These are phyloP conservation scores for Aspergillus brasiliensis DNA, from an alignment of 2,329 filamentous ascomycete species.

Conservation along the genomic window DNA sequence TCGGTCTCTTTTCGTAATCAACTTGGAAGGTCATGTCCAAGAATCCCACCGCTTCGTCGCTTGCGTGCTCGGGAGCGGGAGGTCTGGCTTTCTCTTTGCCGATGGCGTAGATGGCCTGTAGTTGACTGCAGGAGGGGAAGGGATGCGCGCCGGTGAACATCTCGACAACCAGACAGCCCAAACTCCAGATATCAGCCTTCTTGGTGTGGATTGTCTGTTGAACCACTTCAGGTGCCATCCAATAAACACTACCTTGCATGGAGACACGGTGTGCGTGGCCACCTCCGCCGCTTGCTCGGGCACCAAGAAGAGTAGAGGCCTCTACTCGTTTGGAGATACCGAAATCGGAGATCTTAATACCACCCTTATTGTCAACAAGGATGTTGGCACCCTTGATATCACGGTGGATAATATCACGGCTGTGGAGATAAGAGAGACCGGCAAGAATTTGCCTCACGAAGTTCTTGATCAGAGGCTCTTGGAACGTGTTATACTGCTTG, in stretches of 20 bases:
- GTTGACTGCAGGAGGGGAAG: slow-evolving; percentile 93
- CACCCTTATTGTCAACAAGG: slow-evolving; percentile 97
- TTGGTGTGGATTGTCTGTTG: slow-evolving; percentile 97
- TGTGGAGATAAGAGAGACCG: slow-evolving; percentile 90
- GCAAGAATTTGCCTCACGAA: slow-evolving; percentile 95
- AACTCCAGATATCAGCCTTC: slow-evolving; percentile 98
- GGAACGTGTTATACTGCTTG: slow-evolving; percentile 93
- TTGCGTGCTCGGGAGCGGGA: slow-evolving; percentile 83
- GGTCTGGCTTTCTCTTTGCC: slow-evolving; percentile 84
- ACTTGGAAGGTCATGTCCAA: slow-evolving; percentile 90
- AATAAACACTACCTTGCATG: slow-evolving; percentile 95
- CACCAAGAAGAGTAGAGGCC: slow-evolving; percentile 74
- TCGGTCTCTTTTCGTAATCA: slow-evolving; percentile 88
- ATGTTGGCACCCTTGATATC: slow-evolving; percentile 99
- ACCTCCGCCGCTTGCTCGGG: slow-evolving; percentile 40
- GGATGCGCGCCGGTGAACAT: slow-evolving; percentile 98
- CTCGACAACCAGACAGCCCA: slow-evolving; percentile 94
- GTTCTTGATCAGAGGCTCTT: slow-evolving; percentile 89
- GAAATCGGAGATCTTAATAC: slow-evolving; percentile 99
- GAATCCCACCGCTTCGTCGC: slow-evolving; percentile 80
- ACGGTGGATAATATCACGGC: slow-evolving; percentile 93
- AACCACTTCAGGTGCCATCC: slow-evolving; percentile 99
- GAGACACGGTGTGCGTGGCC: slow-evolving; percentile 63
- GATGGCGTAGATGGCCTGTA: slow-evolving; percentile 99
- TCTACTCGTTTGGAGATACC: slow-evolving; percentile 98